phyloP scores from a whole-genome alignment of 495 filamentous ascomycete genomes.

The Xylaria castorea region DNA sequence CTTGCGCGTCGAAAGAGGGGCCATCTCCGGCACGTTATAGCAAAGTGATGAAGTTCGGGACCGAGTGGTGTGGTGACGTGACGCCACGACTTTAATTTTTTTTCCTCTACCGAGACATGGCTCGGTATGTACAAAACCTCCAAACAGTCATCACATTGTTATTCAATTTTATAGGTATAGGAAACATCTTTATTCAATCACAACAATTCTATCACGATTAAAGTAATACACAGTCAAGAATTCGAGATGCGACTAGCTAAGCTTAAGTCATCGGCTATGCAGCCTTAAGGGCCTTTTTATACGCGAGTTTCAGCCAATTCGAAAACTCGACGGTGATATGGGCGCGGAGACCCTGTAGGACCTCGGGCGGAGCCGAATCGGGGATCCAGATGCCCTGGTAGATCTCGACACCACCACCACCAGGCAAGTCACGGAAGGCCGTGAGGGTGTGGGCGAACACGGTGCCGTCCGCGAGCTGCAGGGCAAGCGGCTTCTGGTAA shows the following conservation, averaged over 20 bases:
- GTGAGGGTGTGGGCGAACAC: conserved; percentile 34
- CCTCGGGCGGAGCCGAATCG: conserved; percentile 25
- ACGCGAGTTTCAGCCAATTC: conserved; percentile 35
- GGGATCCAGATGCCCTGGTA: conserved; percentile 36
- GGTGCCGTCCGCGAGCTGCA: conserved; percentile 27
- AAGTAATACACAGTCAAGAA: not conserved
- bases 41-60: conserved; percentile 7
- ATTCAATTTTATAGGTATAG: too few species aligned
- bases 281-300: conserved; percentile 20
- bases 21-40: not conserved
- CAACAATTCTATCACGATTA: not conserved
- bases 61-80: not conserved
- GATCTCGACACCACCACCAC: conserved; percentile 32
- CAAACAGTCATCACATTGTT: not conserved
- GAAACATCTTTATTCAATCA: not conserved
- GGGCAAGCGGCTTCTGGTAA: conserved; percentile 26
- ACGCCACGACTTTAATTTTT: not conserved
- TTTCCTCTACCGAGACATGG: not conserved
- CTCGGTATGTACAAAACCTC: not conserved
- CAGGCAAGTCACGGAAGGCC: conserved; percentile 31
- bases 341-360: conserved; percentile 29
- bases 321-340: conserved; percentile 36
- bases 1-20: not conserved
- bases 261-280: not conserved
- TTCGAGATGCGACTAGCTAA: not conserved